Conservation (phyloP, 148 eudicot genomes). For the Spergularia marina region DNA sequence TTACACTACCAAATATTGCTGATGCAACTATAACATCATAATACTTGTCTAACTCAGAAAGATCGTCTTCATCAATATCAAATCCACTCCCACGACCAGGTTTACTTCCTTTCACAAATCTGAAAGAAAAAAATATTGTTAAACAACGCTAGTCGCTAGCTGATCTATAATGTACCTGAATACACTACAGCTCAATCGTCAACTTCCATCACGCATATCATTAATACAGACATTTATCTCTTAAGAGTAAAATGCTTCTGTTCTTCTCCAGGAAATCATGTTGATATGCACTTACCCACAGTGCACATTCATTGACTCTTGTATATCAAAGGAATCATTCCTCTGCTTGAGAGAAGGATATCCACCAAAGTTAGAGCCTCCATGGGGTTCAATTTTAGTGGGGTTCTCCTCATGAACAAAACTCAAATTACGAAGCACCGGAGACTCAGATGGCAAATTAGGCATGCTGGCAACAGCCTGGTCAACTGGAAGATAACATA, state of each 20-base stretch:
- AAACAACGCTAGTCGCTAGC: constrained; percentile 18
- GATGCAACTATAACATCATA: constrained; percentile 90
- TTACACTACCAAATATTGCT: constrained; percentile 79
- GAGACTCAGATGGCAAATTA: constrained; percentile 62
- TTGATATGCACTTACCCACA: constrained; percentile 63
- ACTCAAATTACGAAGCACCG: constrained; percentile 66
- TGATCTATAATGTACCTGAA: background rate
- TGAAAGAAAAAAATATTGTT: constrained; percentile 23
- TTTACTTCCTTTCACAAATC: constrained; percentile 80
- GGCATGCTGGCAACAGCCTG: constrained; percentile 82
- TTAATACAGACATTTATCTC: background rate
- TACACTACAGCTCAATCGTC: background rate
- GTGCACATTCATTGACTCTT: constrained; percentile 88
- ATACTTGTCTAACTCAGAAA: constrained; percentile 57
- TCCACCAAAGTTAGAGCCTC: constrained; percentile 91
- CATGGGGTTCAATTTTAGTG: constrained; percentile 54
- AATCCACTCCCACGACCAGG: constrained; percentile 81
- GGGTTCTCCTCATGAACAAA: constrained; percentile 61
- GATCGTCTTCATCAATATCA: constrained; percentile 81
- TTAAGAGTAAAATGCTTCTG: background rate
- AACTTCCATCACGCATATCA: background rate
- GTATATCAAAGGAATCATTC: constrained; percentile 61
- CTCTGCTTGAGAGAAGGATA: constrained; percentile 78
- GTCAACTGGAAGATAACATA: constrained; percentile 82
- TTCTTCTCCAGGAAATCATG: constrained; percentile 1